phyloP scores from a whole-genome alignment of 78 protist species.

The Dictyostelium citrinum region DNA sequence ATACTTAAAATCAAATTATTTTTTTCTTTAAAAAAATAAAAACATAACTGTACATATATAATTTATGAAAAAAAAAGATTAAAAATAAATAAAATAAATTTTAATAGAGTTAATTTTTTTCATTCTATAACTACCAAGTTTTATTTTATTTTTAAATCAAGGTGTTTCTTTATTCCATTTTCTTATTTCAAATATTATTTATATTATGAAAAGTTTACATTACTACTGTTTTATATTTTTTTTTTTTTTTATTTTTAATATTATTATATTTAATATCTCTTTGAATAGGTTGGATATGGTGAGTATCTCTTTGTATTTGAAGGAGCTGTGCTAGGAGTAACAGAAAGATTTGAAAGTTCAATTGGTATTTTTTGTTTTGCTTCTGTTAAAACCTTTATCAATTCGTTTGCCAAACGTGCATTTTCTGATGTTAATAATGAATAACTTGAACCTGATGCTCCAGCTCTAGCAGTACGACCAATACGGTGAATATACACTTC shows the following conservation, averaged over 20 bases:
- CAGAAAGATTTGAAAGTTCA: neutral
- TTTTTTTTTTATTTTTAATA: neutral
- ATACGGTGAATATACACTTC: conserved; percentile 93
- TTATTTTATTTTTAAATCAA: neutral
- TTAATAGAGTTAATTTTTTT: neutral
- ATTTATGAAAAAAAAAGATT: neutral
- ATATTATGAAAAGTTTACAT: neutral
- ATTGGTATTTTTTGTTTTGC: conserved; percentile 86
- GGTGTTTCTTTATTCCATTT: too few species aligned
- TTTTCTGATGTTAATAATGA: conserved; percentile 84
- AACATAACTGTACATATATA: neutral
- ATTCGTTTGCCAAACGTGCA: conserved; percentile 43
- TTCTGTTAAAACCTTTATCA: conserved; percentile 75
- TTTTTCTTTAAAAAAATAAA: neutral
- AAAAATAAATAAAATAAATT: too few species aligned
- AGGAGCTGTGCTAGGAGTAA: neutral
- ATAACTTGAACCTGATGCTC: conserved; percentile 92
- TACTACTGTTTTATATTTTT: neutral
- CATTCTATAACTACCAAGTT: neutral
- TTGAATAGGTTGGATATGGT: neutral
- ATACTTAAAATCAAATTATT: neutral
- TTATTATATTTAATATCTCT: neutral
- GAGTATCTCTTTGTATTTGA: neutral
- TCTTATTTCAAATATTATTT: neutral
- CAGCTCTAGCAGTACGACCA: conserved; percentile 99